Percentiles rank a stretch among this genome's conserved stretches.
These are phyloP conservation scores for Neoarthrinium moseri DNA, from an alignment of 2,329 filamentous ascomycete species.

Conservation along the genomic window DNA sequence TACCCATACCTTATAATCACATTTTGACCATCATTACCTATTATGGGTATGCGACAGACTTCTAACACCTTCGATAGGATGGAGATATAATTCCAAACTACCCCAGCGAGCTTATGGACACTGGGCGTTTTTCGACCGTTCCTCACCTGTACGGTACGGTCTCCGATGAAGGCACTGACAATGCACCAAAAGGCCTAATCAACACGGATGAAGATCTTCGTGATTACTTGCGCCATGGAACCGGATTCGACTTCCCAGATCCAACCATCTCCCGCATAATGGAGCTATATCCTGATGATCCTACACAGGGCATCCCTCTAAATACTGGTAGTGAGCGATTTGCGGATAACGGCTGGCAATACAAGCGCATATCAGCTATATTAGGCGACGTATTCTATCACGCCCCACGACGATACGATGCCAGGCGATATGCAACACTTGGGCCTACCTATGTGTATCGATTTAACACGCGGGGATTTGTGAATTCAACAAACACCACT, in stretches of 20 bases:
- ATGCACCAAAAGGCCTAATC: conserved; percentile 20
- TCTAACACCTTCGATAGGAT: conserved; percentile 38
- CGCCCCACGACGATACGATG: conserved; percentile 52
- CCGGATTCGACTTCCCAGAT: conserved; percentile 21
- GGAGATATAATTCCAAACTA: conserved; percentile 54
- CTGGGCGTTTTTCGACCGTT: conserved; percentile 62
- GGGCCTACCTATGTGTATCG: conserved; percentile 57
- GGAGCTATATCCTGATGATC: conserved; percentile 49
- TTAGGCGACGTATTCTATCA: conserved; percentile 55
- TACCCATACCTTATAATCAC: too few species aligned
- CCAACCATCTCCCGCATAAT: conserved; percentile 34
- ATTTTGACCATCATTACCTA: not conserved
- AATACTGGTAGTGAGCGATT: conserved; percentile 32
- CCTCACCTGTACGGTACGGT: conserved; percentile 64
- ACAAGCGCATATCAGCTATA: conserved; percentile 53
- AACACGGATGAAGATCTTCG: conserved; percentile 23
- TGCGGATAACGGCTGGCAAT: conserved; percentile 42
- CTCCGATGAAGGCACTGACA: conserved; percentile 58
- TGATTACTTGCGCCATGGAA: conserved; percentile 15
- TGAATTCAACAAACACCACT: conserved; percentile 6
- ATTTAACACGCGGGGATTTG: conserved; percentile 49
- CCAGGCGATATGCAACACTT: conserved; percentile 48
- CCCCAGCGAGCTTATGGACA: conserved; percentile 50
- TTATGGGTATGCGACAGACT: conserved; percentile 28
- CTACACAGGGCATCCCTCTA: conserved; percentile 45